phyloP scores from a whole-genome alignment of 495 filamentous ascomycete species.

The Bacidia rubella region DNA sequence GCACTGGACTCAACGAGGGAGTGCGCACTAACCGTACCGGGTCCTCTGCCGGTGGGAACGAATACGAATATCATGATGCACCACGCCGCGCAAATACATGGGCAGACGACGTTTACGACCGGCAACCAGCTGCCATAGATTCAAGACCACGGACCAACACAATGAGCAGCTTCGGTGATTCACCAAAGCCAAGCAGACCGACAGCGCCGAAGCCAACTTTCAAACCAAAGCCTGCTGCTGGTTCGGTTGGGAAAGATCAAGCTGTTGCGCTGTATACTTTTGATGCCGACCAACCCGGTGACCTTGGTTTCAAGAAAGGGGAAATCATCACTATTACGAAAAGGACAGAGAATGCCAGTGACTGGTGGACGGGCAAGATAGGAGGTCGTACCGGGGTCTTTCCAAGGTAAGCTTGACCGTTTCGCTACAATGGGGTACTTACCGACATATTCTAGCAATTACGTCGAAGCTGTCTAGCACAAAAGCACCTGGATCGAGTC shows the following conservation, averaged over 20 bases:
- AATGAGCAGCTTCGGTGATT: conserved; percentile 41
- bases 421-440: neutral
- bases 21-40: conserved; percentile 45
- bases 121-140: conserved; percentile 32
- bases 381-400: conserved; percentile 53
- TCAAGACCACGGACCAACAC: conserved; percentile 34
- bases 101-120: conserved; percentile 82
- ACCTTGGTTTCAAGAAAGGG: conserved; percentile 92
- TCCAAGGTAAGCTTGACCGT: conserved; percentile 25
- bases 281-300: conserved; percentile 83
- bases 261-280: conserved; percentile 85
- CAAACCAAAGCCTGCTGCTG: conserved; percentile 39
- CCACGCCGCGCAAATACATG: conserved; percentile 67
- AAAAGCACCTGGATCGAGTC: neutral
- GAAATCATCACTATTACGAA: conserved; percentile 96
- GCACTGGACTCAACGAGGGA: conserved; percentile 65
- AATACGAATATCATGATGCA: conserved; percentile 48
- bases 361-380: conserved; percentile 75
- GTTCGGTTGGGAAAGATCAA: conserved; percentile 61
- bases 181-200: conserved; percentile 44
- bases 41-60: conserved; percentile 28
- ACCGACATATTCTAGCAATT: conserved; percentile 15
- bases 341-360: conserved; percentile 78
- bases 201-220: conserved; percentile 84
- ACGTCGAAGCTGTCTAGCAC: conserved; percentile 11